These are phyloP conservation scores for Fistulifera solaris DNA, from an alignment of 108 stramenopile genomes.

Conservation along the genomic window DNA sequence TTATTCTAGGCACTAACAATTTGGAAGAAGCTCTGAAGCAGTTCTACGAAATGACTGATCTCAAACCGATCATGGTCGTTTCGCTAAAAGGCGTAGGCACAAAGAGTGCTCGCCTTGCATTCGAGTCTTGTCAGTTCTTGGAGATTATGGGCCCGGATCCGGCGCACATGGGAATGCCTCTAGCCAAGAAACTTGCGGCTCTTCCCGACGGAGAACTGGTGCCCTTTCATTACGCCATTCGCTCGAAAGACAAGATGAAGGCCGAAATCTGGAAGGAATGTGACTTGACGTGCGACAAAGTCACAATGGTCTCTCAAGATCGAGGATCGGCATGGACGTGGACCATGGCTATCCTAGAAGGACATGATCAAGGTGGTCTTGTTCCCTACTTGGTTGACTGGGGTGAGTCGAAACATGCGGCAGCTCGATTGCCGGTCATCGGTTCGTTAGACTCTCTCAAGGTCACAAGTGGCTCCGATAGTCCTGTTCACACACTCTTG, in stretches of 20 bases:
- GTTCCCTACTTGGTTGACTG: constrained; percentile 22
- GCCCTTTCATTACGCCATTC: constrained; percentile 26
- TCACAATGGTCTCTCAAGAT: constrained; percentile 17
- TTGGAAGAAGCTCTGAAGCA: constrained; percentile 13
- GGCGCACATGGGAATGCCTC: constrained; percentile 1
- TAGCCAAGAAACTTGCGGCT: constrained; percentile 3
- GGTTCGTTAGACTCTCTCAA: constrained; percentile 10
- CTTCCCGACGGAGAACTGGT: constrained; percentile 17
- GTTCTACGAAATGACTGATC: constrained; percentile 23
- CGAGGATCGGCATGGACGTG: constrained; percentile 12
- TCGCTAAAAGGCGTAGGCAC: constrained; percentile 19
- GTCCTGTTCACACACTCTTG: constrained; percentile 14
- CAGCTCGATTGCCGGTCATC: constrained; percentile 6
- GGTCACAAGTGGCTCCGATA: constrained; percentile 14
- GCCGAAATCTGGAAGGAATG: constrained; percentile 7
- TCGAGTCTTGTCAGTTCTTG: constrained; percentile 15
- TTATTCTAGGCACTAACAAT: constrained; percentile 16
- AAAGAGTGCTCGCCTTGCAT: constrained; percentile 16
- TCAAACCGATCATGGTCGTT: constrained; percentile 13
- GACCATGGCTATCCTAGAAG: constrained; percentile 17
- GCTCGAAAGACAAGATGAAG: constrained; percentile 8
- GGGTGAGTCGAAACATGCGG: constrained; percentile 17
- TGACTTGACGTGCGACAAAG: constrained; percentile 15
- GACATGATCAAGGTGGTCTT: constrained; percentile 18
- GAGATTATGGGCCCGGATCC: constrained; percentile 26